Evolutionary conservation across 257 asterid genomes (phyloP).

Genomic region (Nicotiana obtusifolia): DNA sequence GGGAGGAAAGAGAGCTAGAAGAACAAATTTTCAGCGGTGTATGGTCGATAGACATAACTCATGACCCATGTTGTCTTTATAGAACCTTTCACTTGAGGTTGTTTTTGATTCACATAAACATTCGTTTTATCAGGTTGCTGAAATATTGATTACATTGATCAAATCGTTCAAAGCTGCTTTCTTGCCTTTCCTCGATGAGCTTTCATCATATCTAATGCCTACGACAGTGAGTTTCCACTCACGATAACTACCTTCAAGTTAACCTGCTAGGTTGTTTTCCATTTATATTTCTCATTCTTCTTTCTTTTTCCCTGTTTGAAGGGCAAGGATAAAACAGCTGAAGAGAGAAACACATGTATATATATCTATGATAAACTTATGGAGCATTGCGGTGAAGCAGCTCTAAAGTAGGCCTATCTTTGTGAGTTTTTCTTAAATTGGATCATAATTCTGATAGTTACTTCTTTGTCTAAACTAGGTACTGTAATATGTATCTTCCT

Average conservation of each 20-base stretch:
- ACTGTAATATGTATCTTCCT: conserved; percentile 78
- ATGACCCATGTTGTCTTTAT: too few relatives aligned
- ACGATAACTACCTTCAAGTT: not conserved
- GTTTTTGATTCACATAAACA: too few relatives aligned
- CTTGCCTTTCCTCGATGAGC: conserved; percentile 86
- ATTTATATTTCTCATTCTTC: too few relatives aligned
- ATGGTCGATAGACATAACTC: too few relatives aligned
- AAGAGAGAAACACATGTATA: conserved; percentile 86
- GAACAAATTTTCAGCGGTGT: too few relatives aligned
- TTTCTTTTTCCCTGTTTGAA: conserved; percentile 8
- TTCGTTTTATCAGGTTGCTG: too few relatives aligned
- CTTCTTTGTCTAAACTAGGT: conserved; percentile 37
- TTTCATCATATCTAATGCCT: conserved; percentile 78
- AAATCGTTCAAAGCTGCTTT: conserved; percentile 77
- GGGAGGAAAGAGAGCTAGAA: too few relatives aligned
- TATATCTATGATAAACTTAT: conserved; percentile 92
- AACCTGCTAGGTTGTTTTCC: too few relatives aligned
- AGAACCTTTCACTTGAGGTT: too few relatives aligned
- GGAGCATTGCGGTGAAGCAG: conserved; percentile 58
- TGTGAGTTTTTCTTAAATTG: too few relatives aligned
- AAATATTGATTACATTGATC: conserved; percentile 67
- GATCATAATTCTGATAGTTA: conserved; percentile 40
- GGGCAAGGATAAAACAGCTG: conserved; percentile 90
- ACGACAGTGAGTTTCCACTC: conserved; percentile 58
- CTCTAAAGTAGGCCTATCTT: too few relatives aligned